These are phyloP conservation scores for Guadua angustifolia DNA, from an alignment of 176 grass and related monocot species.

Conservation along the genomic window DNA sequence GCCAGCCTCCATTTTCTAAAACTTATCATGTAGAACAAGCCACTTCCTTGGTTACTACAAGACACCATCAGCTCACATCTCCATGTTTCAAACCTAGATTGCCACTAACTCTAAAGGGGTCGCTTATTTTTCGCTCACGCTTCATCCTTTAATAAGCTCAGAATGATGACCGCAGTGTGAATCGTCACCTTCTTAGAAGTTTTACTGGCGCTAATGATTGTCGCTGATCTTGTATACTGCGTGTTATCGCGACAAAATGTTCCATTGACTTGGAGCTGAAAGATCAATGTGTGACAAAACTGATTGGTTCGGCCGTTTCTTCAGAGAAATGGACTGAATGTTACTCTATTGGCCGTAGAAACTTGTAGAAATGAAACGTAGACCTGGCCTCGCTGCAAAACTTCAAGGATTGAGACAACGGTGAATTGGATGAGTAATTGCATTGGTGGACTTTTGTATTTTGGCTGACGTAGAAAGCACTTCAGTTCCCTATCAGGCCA, in stretches of 20 bases:
- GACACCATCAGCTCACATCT: constrained; percentile 7
- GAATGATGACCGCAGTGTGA: not conserved
- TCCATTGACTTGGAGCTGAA: not conserved
- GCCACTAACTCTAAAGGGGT: not conserved
- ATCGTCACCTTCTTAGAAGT: not conserved
- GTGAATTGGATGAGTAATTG: not conserved
- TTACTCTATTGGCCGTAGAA: not conserved
- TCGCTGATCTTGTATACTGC: not conserved
- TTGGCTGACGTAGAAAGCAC: constrained; percentile 18
- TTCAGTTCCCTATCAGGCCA: not conserved
- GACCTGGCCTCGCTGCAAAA: constrained; percentile 10
- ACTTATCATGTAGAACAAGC: not conserved
- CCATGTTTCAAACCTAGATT: constrained; percentile 25
- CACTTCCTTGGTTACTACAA: not conserved
- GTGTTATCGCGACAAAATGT: not conserved
- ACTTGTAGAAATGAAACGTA: not conserved
- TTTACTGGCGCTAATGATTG: constrained; percentile 18
- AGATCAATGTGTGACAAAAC: not conserved
- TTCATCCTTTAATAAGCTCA: not conserved
- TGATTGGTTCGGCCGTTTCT: constrained; percentile 1
- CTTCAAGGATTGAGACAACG: constrained; percentile 26
- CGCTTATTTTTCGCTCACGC: not conserved
- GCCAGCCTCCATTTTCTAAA: not conserved
- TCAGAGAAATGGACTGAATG: constrained; percentile 3
- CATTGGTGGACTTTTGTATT: not conserved